Evolutionary conservation across 176 grass and related monocot genomes (phyloP), one percentile per base, ranked within the genome.

Genomic region (Hordeum marinum): DNA sequence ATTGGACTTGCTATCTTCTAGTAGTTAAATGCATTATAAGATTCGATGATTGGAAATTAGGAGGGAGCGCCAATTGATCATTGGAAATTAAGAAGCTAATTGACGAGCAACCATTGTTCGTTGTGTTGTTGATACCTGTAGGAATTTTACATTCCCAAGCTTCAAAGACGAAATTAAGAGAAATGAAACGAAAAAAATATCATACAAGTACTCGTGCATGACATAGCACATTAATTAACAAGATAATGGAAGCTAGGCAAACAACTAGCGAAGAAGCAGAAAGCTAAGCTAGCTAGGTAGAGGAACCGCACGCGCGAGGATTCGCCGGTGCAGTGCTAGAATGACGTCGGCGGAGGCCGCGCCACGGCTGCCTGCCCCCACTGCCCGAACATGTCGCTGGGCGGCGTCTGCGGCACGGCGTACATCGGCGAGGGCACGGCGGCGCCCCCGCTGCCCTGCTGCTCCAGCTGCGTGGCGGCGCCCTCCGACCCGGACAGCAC

Each of bases 351-450:
- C 60, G 87, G 89, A 3, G 87, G 87, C 41, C 82, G 84, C 21
- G 82, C 31, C 10, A 87, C 89, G 0, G 95, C 43, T 9, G 95
- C 62, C 31, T 92, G 90, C 9, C 89, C 85, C 95, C 95, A 98
- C 61, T 82, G 52, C 9, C 93, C 95, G 55, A 98, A 98, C 76
- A 93, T 82, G 61, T 93, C 87, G 50, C 93, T 85, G 70, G 88
- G 45, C 83, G 91, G 78, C 31, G 76, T 87, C 34, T 76, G 83
- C 9, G 88, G 79, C n/a, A 90, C 85, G 73, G 71, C 85, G 83
- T 85, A 94, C 45, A 89, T 88, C 25, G 89, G 75, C n/a, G 88
- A 79, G 5, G 84, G 85, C 32, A 78, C 68, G 48, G 78, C 65
- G 55, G 68, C 13, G n/a, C 80, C 88, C 3, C 78, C 88, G 84